Percentiles rank a stretch among this genome's conserved stretches.
These are phyloP conservation scores for Vicia faba DNA, from an alignment of 306 rosid species.

Conservation along the genomic window DNA sequence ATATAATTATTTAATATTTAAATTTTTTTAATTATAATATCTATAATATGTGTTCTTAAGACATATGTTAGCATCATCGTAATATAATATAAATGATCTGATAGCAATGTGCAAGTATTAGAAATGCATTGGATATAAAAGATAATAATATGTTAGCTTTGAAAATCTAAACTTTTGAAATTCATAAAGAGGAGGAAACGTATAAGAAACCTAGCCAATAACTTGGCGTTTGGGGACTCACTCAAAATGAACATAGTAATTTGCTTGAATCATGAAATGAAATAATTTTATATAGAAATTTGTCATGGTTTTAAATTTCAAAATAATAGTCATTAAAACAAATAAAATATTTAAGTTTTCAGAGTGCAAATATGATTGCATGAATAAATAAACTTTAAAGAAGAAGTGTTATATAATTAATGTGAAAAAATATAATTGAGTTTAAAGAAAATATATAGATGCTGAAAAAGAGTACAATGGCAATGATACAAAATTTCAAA, in stretches of 20 bases:
- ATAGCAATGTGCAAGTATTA: constrained; percentile 3
- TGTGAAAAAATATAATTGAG: too few species aligned
- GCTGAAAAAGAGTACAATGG: not conserved
- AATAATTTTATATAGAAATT: not conserved
- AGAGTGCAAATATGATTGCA: not conserved
- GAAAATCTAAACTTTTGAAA: not conserved
- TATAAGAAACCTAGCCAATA: constrained; percentile 16
- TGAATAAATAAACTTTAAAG: not conserved
- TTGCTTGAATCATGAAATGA: not conserved
- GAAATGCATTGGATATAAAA: not conserved
- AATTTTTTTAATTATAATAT: too few species aligned
- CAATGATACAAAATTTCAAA: not conserved
- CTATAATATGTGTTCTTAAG: too few species aligned
- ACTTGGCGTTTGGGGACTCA: constrained; percentile 4
- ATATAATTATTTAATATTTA: too few species aligned
- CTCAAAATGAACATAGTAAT: not conserved
- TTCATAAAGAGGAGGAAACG: constrained; percentile 1
- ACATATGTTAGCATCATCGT: too few species aligned
- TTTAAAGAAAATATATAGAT: too few species aligned
- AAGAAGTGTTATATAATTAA: not conserved
- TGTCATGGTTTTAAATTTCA: not conserved
- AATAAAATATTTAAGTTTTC: not conserved
- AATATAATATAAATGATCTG: too few species aligned
- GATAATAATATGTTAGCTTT: not conserved
- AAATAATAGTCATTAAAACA: not conserved